Base-by-base conservation (phyloP, 345 rosid genomes). In the Citrus unshiu region DNA sequence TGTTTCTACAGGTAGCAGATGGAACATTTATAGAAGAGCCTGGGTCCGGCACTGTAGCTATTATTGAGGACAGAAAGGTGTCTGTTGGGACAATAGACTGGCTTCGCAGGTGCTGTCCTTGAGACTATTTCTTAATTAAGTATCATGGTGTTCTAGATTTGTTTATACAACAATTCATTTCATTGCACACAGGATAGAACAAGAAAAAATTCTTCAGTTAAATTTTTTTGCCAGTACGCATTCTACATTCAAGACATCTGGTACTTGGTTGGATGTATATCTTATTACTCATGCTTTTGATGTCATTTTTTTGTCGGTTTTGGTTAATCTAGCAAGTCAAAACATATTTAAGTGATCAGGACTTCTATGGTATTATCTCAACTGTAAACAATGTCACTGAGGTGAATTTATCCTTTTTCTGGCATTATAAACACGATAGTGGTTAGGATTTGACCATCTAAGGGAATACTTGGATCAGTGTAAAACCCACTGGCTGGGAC, bases 11-110 rank as follows among this genome's bases (percentile, higher is more conserved):
- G 99, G 93, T 89, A 58, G 83, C 79, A 56, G 96, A 90, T 82
- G 99, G 97, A 68, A 93, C 98, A 74, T 95, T 88, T 85, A 64
- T 83, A 40, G 98, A 95, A 87, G 99, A 93, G 84, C 97, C 99
- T 78, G 99, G 99, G 39, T 95, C 95, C 81, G 99, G 99, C 35
- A 92, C 96, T 5, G 85, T 88, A 56, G 99, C 97, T 68, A 80
- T 85, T 9, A 80, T 95, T 66, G 92, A 87, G 71, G 83, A 85
- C 79, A 92, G 82, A 81, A 91, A 83, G 81, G 97, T 95, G 70
- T 85, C 94, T 68, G 95, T 95, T 83, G 99, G 99, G 81, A 93
- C 95, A 69, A 73, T 91, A 46, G 97, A 95, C 54, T 95, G 99
- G 98, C 87, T 95, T 81, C 85, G 71, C 72, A 92, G 99, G 99